These are phyloP conservation scores for Metarhizium rileyi DNA, from an alignment of 2,329 filamentous ascomycete species.

Conservation along the genomic window DNA sequence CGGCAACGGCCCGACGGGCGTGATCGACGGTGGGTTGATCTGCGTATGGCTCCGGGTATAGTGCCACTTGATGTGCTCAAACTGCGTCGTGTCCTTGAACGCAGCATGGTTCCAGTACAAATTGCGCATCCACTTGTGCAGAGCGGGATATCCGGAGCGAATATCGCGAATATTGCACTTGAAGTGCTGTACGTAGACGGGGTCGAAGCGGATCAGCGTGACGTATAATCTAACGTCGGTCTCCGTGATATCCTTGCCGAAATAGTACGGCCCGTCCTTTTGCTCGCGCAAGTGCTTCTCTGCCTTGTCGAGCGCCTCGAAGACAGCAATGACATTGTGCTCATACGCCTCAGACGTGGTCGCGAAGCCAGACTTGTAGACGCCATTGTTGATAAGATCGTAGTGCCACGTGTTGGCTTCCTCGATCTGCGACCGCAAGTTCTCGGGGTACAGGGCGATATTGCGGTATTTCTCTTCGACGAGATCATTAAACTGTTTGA, in stretches of 20 bases:
- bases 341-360: slow-evolving; percentile 78
- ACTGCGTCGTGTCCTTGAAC: slow-evolving; percentile 77
- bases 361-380: slow-evolving; percentile 74
- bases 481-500: slow-evolving; percentile 58
- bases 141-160: slow-evolving; percentile 67
- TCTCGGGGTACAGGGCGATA: slow-evolving; percentile 58
- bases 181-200: slow-evolving; percentile 80
- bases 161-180: slow-evolving; percentile 83
- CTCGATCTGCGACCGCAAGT: slow-evolving; percentile 61
- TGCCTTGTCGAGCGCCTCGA: slow-evolving; percentile 64
- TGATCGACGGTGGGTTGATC: slow-evolving; percentile 64
- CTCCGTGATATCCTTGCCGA: slow-evolving; percentile 68
- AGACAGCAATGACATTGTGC: slow-evolving; percentile 58
- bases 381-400: slow-evolving; percentile 59
- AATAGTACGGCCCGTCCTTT: slow-evolving; percentile 56
- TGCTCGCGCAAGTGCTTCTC: slow-evolving; percentile 55
- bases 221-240: slow-evolving; percentile 67
- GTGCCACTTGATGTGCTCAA: slow-evolving; percentile 87
- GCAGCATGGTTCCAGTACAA: slow-evolving; percentile 77
- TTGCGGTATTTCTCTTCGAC: slow-evolving; percentile 48
- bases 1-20: slow-evolving; percentile 74
- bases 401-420: slow-evolving; percentile 75
- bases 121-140: slow-evolving; percentile 73
- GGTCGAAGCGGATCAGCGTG: slow-evolving; percentile 65
- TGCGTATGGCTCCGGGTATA: slow-evolving; percentile 53